phyloP scores from a whole-genome alignment of 441 rosid species.

The Mallotus repandus region DNA sequence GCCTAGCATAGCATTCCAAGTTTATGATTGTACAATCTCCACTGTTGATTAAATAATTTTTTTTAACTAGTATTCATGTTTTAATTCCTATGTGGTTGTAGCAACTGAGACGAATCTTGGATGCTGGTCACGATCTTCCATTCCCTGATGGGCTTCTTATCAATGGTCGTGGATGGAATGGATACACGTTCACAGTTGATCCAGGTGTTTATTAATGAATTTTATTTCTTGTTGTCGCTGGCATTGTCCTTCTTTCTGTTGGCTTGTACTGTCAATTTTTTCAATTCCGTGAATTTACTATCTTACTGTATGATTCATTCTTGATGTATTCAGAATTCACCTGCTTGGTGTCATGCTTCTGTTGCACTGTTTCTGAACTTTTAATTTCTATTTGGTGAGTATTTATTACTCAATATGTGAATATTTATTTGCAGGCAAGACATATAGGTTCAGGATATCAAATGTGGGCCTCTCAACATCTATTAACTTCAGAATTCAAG shows the following conservation, averaged over 20 bases:
- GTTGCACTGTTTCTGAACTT: not conserved
- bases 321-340: not conserved
- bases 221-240: not conserved
- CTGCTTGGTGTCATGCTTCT: not conserved
- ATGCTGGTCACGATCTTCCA: constrained; percentile 62
- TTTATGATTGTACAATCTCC: not conserved
- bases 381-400: not conserved
- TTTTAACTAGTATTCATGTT: not conserved
- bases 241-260: constrained; percentile 1
- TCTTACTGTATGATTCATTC: not conserved
- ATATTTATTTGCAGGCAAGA: constrained; percentile 50
- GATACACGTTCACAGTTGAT: constrained; percentile 68
- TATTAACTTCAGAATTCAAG: constrained; percentile 82
- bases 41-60: not conserved
- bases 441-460: constrained; percentile 83
- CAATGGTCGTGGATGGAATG: constrained; percentile 76
- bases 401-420: not conserved
- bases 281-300: not conserved
- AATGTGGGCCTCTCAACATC: constrained; percentile 80
- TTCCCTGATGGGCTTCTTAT: constrained; percentile 82
- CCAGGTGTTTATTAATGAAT: constrained; percentile 28
- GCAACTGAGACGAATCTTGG: constrained; percentile 59
- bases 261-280: not conserved
- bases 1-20: not conserved
- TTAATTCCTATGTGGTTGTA: constrained; percentile 19